Evolutionary conservation across 2,329 filamentous ascomycete genomes (phyloP).

Genomic region (Penicillium italicum): DNA sequence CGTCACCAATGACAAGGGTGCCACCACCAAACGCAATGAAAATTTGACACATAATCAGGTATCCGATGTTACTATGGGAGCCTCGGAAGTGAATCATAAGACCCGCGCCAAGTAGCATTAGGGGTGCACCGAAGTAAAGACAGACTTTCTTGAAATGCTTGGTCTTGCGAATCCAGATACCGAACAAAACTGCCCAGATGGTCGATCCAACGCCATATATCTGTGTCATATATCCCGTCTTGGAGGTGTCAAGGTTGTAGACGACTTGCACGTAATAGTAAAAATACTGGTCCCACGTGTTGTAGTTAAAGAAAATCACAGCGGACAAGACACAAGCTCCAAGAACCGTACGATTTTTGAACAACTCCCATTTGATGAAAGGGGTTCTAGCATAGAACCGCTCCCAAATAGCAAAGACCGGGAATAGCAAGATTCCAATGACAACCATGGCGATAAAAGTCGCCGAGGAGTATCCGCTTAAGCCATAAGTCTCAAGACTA

Average conservation of each 20-base stretch:
- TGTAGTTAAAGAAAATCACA: not conserved
- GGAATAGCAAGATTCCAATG: not conserved
- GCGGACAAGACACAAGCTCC: not conserved
- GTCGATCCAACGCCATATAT: not conserved
- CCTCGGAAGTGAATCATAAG: not conserved
- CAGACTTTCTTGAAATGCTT: not conserved
- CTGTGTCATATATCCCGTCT: not conserved
- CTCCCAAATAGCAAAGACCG: not conserved
- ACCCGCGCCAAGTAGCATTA: not conserved
- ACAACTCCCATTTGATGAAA: not conserved
- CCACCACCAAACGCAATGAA: not conserved
- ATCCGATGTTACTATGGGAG: not conserved
- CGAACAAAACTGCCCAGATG: not conserved
- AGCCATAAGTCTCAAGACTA: not conserved
- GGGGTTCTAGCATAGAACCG: not conserved
- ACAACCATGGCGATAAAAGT: not conserved
- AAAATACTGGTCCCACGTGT: not conserved
- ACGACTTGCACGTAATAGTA: not conserved
- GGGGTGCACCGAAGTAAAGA: not conserved
- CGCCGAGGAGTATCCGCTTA: not conserved
- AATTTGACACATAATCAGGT: not conserved
- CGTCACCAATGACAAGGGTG: not conserved
- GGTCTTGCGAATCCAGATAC: not conserved
- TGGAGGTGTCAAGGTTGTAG: not conserved
- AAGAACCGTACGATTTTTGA: not conserved